Evolutionary conservation across 148 eudicot genomes (phyloP), one percentile per base, ranked within the genome.

Genomic region (Rhododendron henanense): DNA sequence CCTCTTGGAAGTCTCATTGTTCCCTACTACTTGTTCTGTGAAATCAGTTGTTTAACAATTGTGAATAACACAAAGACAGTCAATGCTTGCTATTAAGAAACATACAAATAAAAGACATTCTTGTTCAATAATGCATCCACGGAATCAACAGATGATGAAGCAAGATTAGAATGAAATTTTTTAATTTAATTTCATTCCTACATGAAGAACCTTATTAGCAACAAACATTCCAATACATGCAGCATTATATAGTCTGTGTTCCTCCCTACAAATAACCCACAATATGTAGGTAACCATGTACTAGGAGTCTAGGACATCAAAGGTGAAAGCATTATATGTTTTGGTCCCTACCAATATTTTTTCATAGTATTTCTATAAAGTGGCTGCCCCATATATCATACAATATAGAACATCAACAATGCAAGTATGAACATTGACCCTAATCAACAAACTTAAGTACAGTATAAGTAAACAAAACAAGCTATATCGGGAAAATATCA

Each of bases 1-100:
- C 90, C 95, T 94, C 88, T 97, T 97, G 82, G 88, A 79, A 35
- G 90, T 81, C 78, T 95, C 96, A 86, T 82, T 89, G 84, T 90
- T 92, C 59, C 89, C 88, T 86, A 78, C 87, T 79, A 85, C 97
- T 87, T 95, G 90, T 83, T 91, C 98, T 93, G 91, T 59, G 78
- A 45, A 76, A 11, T 28, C 47, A 41, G 35, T 37, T 69, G 61
- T 28, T 55, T 25, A 39, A 23, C 59, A 5, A 19, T n/a, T 31
- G 31, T 80, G 4, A 2, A 25, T 2, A 79, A 35, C 31, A 77
- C 57, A 61, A 39, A 37, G 51, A 14, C 16, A 69, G 37, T 28
- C 33, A 65, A 37, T 28, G 11, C 83, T 69, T 9, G 48, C 39
- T 55, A 55, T 55, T 55, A 10, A 61, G 74, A 6, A 59, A 39